Percentiles rank a stretch among this genome's conserved stretches.
These are phyloP conservation scores for Paxillus rubicundulus DNA, from an alignment of 768 basidiomycete genomes.

Conservation along the genomic window DNA sequence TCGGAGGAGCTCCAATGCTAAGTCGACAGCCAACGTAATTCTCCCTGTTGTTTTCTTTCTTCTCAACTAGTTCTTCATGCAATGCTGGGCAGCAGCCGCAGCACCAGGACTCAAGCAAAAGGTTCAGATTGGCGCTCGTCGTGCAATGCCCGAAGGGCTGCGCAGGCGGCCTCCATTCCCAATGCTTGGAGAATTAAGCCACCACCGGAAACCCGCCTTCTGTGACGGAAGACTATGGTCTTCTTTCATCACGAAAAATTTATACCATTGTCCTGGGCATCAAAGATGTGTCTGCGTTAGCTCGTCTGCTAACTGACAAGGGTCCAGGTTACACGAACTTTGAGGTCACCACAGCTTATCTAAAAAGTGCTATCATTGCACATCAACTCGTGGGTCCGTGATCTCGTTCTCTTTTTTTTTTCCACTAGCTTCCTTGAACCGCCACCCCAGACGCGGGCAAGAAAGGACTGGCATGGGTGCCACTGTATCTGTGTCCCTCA, in stretches of 20 bases:
- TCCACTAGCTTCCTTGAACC: neutral
- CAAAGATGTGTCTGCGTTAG: constrained; percentile 24
- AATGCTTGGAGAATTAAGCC: constrained; percentile 19
- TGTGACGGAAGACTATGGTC: constrained; percentile 20
- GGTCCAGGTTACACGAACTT: constrained; percentile 23
- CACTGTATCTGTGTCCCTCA: neutral
- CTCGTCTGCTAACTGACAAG: constrained; percentile 18
- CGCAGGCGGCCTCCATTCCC: constrained; percentile 24
- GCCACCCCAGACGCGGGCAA: constrained; percentile 23
- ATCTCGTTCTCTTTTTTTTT: neutral
- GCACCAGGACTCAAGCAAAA: neutral
- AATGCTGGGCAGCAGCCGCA: no score
- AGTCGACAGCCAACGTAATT: no score
- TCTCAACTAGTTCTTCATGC: neutral
- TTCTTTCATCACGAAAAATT: constrained; percentile 22
- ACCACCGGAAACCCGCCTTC: constrained; percentile 13
- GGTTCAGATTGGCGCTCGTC: constrained; percentile 20
- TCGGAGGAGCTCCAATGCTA: no score
- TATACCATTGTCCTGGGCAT: constrained; percentile 21
- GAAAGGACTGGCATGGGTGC: constrained; percentile 49
- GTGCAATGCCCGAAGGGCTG: constrained; percentile 16
- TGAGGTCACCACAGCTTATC: constrained; percentile 28
- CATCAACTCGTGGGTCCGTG: constrained; percentile 22
- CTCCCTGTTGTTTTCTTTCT: no score
- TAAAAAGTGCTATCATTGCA: constrained; percentile 28